phyloP scores from a whole-genome alignment of 257 asterid genomes.

The Datura wrightii region DNA sequence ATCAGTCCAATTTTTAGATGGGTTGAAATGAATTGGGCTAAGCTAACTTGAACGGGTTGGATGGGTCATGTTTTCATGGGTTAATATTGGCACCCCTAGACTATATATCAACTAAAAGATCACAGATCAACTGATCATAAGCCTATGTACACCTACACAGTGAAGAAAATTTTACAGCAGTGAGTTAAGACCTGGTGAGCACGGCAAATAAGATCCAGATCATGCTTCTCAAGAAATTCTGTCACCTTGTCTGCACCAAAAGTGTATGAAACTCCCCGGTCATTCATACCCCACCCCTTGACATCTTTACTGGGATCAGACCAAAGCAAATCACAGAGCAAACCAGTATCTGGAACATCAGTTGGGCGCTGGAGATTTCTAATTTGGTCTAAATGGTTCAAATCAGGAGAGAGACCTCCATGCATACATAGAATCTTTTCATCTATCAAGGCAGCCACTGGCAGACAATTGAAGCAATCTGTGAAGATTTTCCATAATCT shows the following conservation, averaged over 20 bases:
- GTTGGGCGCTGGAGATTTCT: slow-evolving; percentile 46
- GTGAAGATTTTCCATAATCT: slow-evolving; percentile 46
- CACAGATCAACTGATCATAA: neutral
- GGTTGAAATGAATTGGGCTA: no score
- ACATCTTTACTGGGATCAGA: slow-evolving; percentile 51
- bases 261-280: slow-evolving; percentile 49
- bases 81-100: neutral
- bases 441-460: slow-evolving; percentile 49
- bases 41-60: no score
- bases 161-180: neutral
- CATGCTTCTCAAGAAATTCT: slow-evolving; percentile 45
- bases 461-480: slow-evolving; percentile 47
- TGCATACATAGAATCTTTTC: slow-evolving; percentile 52
- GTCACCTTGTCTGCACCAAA: slow-evolving; percentile 52
- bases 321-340: slow-evolving; percentile 52
- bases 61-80: no score
- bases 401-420: slow-evolving; percentile 50
- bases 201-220: slow-evolving; percentile 49
- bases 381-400: slow-evolving; percentile 45
- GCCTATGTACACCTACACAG: neutral
- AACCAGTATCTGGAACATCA: slow-evolving; percentile 49
- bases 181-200: slow-evolving; percentile 47
- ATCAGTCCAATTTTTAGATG: no score
- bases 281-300: slow-evolving; percentile 53
- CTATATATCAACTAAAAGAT: neutral